phyloP scores from a whole-genome alignment of 345 rosid genomes.

The Gynandropsis gynandra region DNA sequence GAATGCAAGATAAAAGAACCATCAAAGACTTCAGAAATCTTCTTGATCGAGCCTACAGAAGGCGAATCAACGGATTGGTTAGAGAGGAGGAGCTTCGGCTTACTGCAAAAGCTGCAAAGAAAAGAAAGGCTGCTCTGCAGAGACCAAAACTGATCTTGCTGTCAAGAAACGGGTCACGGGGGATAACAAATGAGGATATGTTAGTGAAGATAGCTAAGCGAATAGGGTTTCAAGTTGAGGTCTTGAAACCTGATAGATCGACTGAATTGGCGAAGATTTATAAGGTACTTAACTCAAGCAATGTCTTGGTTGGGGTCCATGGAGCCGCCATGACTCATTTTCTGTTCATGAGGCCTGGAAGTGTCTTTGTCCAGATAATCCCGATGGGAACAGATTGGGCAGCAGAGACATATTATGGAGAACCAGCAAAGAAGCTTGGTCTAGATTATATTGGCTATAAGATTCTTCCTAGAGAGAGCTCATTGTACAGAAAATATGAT shows the following conservation, averaged over 20 bases:
- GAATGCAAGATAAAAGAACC: constrained; percentile 42
- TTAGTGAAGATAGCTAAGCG: constrained; percentile 54
- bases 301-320: constrained; percentile 75
- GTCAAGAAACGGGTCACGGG: constrained; percentile 61
- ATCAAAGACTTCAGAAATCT: constrained; percentile 51
- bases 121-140: constrained; percentile 13
- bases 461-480: constrained; percentile 62
- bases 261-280: constrained; percentile 71
- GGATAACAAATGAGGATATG: constrained; percentile 48
- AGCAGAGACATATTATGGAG: constrained; percentile 70
- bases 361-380: constrained; percentile 60
- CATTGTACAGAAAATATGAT: constrained; percentile 50
- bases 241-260: constrained; percentile 48
- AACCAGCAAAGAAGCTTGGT: constrained; percentile 69
- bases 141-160: constrained; percentile 60
- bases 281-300: constrained; percentile 53
- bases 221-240: constrained; percentile 55
- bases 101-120: constrained; percentile 10
- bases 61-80: constrained; percentile 40
- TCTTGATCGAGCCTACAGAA: constrained; percentile 53
- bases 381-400: constrained; percentile 89
- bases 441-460: constrained; percentile 57
- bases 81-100: constrained; percentile 26
- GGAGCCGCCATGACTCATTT: constrained; percentile 95
- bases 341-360: constrained; percentile 63